Percentiles rank a stretch among this genome's conserved stretches.
These are phyloP conservation scores for Pythium insidiosum DNA, from an alignment of 352 stramenopile species.

Conservation along the genomic window DNA sequence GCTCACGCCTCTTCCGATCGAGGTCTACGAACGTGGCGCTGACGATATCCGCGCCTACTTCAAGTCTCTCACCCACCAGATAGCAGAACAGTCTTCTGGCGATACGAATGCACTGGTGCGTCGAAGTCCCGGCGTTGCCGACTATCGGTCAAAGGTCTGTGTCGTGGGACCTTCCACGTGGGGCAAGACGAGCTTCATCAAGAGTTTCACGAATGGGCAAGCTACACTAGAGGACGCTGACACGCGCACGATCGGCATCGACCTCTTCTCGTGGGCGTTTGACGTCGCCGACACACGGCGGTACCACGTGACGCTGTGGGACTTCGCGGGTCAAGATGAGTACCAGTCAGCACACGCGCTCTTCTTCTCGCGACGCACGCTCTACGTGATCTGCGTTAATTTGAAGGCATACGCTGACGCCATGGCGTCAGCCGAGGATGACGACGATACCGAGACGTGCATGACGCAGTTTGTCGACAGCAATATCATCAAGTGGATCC, in stretches of 20 bases:
- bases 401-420: not conserved
- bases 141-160: slow-evolving; percentile 20
- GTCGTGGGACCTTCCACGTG: slow-evolving; percentile 17
- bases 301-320: slow-evolving; percentile 7
- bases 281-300: not conserved
- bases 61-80: not conserved
- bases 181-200: slow-evolving; percentile 28
- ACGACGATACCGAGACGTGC: not conserved
- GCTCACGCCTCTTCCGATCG: too few species aligned
- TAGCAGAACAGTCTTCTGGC: too few species aligned
- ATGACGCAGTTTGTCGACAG: slow-evolving; percentile 8
- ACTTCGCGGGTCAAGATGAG: slow-evolving; percentile 11
- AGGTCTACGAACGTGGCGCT: not conserved
- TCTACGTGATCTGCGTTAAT: slow-evolving; percentile 11
- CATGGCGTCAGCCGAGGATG: not conserved
- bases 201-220: slow-evolving; percentile 11
- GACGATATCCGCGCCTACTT: not conserved
- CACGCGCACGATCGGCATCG: slow-evolving; percentile 20
- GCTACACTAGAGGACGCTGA: slow-evolving; percentile 9
- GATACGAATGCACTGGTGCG: too few species aligned
- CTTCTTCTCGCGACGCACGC: slow-evolving; percentile 9
- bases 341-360: slow-evolving; percentile 8
- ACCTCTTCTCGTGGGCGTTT: slow-evolving; percentile 22
- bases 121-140: too few species aligned
- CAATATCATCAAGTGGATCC: slow-evolving; percentile 3